A percentile compares a stretch with the other conserved stretches of the same genome.
Conservation (phyloP, 805 yeast species). For the Groenewaldozyma salmanticensis region DNA sequence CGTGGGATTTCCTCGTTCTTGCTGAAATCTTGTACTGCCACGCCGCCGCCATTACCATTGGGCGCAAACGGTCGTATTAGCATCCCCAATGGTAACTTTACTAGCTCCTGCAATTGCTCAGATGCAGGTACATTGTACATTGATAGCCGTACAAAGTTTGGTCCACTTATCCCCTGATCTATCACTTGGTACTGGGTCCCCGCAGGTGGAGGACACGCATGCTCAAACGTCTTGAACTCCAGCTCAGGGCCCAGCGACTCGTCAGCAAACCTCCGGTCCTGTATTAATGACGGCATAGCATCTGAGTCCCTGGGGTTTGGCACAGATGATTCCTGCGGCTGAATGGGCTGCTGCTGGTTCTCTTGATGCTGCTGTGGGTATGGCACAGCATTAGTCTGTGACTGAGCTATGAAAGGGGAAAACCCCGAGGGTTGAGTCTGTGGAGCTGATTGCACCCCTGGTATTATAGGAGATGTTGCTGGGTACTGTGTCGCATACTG, state of each 20-base stretch:
- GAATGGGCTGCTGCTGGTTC: background rate
- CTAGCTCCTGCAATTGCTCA: slow-evolving; percentile 55
- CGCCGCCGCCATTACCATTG: slow-evolving; percentile 35
- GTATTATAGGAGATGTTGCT: slow-evolving; percentile 1
- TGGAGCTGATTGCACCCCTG: slow-evolving; percentile 17
- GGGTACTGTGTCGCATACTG: too few relatives aligned
- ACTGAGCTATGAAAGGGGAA: too few relatives aligned
- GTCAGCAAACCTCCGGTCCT: slow-evolving; percentile 25
- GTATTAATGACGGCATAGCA: slow-evolving; percentile 30
- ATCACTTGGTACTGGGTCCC: slow-evolving; percentile 57
- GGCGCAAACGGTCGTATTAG: slow-evolving; percentile 81
- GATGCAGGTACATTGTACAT: slow-evolving; percentile 76
- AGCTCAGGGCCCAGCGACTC: slow-evolving; percentile 27
- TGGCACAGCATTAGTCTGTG: too few relatives aligned
- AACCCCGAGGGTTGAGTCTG: too few relatives aligned
- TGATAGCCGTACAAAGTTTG: slow-evolving; percentile 66
- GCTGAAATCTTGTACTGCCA: slow-evolving; percentile 61
- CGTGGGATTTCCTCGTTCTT: slow-evolving; percentile 63
- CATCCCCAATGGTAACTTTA: slow-evolving; percentile 75
- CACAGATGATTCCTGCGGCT: background rate
- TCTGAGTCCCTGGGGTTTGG: slow-evolving; percentile 5
- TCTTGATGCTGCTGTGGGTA: too few relatives aligned
- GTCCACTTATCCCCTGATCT: slow-evolving; percentile 82
- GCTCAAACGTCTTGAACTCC: slow-evolving; percentile 61
- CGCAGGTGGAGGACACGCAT: slow-evolving; percentile 76